These are phyloP conservation scores for Nicotiana obtusifolia DNA, from an alignment of 257 asterid genomes.

Conservation along the genomic window DNA sequence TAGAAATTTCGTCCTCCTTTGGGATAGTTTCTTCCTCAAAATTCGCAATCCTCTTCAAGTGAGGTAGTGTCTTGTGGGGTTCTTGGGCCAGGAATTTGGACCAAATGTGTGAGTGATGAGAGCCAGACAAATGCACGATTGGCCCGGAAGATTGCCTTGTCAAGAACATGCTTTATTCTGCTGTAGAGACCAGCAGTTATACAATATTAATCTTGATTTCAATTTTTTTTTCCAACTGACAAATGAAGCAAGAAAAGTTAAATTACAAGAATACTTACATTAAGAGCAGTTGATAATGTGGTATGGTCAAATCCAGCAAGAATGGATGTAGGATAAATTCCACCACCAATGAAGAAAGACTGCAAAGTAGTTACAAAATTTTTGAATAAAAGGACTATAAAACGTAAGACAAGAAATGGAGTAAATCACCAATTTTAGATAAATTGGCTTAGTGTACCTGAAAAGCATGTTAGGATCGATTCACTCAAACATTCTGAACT, in stretches of 20 bases:
- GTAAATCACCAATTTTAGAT: not conserved
- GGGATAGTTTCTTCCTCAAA: not conserved
- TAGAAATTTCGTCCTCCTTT: constrained; percentile 36
- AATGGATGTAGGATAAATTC: too few relatives aligned
- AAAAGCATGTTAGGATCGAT: too few relatives aligned
- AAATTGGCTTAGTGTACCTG: constrained; percentile 33
- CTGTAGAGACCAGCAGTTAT: constrained; percentile 43
- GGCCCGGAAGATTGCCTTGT: constrained; percentile 45
- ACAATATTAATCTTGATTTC: not conserved
- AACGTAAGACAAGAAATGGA: not conserved
- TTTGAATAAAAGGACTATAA: not conserved
- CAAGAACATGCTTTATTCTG: constrained; percentile 36
- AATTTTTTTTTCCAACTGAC: not conserved
- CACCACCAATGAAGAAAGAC: constrained; percentile 84
- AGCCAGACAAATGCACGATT: constrained; percentile 35
- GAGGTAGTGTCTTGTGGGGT: constrained; percentile 27
- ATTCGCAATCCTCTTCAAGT: constrained; percentile 41
- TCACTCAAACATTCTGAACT: too few relatives aligned
- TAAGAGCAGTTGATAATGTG: constrained; percentile 40
- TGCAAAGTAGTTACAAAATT: constrained; percentile 10
- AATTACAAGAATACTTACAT: constrained; percentile 38
- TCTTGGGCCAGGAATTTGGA: constrained; percentile 42
- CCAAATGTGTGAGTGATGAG: constrained; percentile 44
- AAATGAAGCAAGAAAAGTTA: not conserved
- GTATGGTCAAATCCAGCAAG: constrained; percentile 64